phyloP scores from a whole-genome alignment of 2,329 filamentous ascomycete species.

The Fusarium brevicatenulatum region DNA sequence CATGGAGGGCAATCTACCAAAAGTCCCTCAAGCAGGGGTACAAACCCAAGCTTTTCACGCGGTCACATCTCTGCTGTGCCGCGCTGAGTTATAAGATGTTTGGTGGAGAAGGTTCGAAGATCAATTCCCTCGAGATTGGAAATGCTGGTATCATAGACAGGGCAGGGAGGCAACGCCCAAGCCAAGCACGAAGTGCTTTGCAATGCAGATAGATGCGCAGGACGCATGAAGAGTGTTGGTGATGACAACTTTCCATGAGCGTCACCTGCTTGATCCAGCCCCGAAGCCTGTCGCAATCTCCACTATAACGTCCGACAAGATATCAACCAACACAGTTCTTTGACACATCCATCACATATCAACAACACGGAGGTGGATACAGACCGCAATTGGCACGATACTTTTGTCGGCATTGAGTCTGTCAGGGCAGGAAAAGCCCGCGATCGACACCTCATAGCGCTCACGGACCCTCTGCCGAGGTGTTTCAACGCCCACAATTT shows the following conservation, averaged over 20 bases:
- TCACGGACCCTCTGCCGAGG: conserved; percentile 22
- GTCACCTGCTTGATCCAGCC: conserved; percentile 39
- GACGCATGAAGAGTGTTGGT: conserved; percentile 38
- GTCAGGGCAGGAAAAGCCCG: conserved; percentile 28
- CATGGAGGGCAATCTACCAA: conserved; percentile 20
- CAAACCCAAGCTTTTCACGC: conserved; percentile 19
- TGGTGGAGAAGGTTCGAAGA: conserved; percentile 27
- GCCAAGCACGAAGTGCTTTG: conserved; percentile 9
- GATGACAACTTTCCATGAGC: conserved; percentile 18
- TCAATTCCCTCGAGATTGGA: not conserved
- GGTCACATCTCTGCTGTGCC: conserved; percentile 31
- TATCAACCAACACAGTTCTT: conserved; percentile 35
- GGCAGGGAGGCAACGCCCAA: conserved; percentile 3
- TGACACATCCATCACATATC: conserved; percentile 22
- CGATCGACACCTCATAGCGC: conserved; percentile 28
- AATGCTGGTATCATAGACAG: not conserved
- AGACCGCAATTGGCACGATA: conserved; percentile 4
- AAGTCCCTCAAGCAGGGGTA: conserved; percentile 36
- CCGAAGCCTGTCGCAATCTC: conserved; percentile 16
- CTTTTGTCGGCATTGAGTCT: conserved; percentile 32
- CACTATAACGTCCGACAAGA: conserved; percentile 18
- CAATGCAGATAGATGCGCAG: conserved; percentile 21
- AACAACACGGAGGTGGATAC: conserved; percentile 11
- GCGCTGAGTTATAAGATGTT: conserved; percentile 16
- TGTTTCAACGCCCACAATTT: conserved; percentile 28